Conservation (phyloP, 768 basidiomycete species). For the Mycena indigotica region DNA sequence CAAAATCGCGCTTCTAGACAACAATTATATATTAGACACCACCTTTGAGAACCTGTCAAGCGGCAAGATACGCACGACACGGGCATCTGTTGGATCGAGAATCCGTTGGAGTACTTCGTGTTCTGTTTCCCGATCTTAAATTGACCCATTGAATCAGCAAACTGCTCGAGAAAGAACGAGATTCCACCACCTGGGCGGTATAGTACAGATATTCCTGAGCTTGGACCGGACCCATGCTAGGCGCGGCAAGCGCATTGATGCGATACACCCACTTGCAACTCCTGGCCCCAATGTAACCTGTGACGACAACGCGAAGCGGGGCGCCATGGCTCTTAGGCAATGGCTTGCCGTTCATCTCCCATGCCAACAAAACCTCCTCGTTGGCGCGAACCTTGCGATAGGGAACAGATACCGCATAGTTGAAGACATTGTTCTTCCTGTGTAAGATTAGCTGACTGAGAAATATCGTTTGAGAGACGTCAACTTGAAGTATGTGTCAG, state of each 20-base stretch:
- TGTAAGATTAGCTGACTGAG: no score
- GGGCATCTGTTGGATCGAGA: conserved; percentile 60
- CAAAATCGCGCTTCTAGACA: conserved; percentile 51
- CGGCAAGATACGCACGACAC: conserved; percentile 46
- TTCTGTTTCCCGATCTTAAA: conserved; percentile 56
- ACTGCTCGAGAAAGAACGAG: no score
- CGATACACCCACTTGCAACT: conserved; percentile 56
- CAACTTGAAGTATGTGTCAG: conserved; percentile 60
- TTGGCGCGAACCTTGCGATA: conserved; percentile 48
- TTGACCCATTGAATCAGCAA: no score
- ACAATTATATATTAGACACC: no score
- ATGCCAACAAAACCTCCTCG: conserved; percentile 54
- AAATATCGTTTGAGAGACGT: no score
- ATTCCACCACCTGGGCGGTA: conserved; percentile 48
- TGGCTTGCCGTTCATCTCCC: conserved; percentile 54
- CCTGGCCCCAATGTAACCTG: conserved; percentile 58
- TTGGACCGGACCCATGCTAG: conserved; percentile 56
- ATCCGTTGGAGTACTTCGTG: conserved; percentile 52
- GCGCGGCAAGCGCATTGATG: conserved; percentile 51
- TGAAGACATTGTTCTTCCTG: conserved; percentile 39
- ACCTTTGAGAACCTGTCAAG: neutral
- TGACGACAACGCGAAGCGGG: conserved; percentile 52
- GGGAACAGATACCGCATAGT: conserved; percentile 51
- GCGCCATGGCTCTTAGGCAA: conserved; percentile 54
- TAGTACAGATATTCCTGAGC: conserved; percentile 57